Evolutionary conservation across 495 filamentous ascomycete species (phyloP).

Genomic region (Pseudomonodictys pantanalensis): DNA sequence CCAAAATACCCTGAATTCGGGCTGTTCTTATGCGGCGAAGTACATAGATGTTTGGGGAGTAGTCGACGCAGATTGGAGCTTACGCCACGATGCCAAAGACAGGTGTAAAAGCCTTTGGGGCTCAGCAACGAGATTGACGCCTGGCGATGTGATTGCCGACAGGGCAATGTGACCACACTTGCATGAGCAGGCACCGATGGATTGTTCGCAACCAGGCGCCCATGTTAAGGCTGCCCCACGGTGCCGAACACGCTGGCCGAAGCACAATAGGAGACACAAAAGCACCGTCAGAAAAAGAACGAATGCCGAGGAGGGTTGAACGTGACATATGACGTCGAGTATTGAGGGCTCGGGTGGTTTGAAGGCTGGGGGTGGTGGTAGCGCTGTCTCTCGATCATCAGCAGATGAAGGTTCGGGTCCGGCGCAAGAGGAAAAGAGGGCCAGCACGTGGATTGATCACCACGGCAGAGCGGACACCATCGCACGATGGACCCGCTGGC

Average conservation of each 20-base stretch:
- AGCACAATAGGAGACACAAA: no score
- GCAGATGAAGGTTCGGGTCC: background rate
- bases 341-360: no score
- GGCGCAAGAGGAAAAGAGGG: background rate
- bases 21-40: no score
- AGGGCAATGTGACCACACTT: slow-evolving; percentile 15
- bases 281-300: no score
- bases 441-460: background rate
- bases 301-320: background rate
- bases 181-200: slow-evolving; percentile 8
- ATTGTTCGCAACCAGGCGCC: background rate
- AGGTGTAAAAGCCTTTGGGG: no score
- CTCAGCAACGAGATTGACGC: background rate
- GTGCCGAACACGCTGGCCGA: background rate
- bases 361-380: no score
- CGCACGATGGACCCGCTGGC: background rate
- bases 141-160: background rate
- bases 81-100: no score
- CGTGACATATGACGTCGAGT: background rate
- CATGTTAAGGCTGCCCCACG: background rate
- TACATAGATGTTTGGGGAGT: no score
- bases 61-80: no score
- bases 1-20: no score
- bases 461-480: background rate
- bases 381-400: background rate